Conservation (phyloP, 2,329 filamentous ascomycete genomes). For the Fusarium succisae region DNA sequence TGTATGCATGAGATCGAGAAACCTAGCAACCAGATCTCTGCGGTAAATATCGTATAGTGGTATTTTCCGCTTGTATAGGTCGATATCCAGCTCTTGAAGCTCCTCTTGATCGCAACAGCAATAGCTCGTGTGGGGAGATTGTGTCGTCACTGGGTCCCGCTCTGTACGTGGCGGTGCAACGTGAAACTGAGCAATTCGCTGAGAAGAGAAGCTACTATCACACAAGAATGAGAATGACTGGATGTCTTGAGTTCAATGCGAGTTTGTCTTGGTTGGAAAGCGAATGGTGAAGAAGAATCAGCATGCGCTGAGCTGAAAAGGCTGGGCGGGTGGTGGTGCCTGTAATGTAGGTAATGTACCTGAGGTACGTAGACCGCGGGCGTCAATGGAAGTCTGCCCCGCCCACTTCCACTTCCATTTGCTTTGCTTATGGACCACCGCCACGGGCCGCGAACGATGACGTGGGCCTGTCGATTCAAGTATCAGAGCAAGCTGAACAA, state of each 20-base stretch:
- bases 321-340: not conserved
- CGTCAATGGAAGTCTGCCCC: conserved; percentile 13
- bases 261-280: not conserved
- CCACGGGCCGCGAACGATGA: conserved; percentile 42
- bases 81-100: not conserved
- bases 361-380: not conserved
- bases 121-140: conserved; percentile 28
- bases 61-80: not conserved
- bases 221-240: not conserved
- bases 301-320: conserved; percentile 29
- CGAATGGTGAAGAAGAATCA: conserved; percentile 2
- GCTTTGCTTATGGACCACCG: conserved; percentile 7
- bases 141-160: conserved; percentile 43
- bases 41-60: not conserved
- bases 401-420: conserved; percentile 12
- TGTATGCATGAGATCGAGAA: conserved; percentile 12
- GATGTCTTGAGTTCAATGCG: not conserved
- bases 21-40: not conserved
- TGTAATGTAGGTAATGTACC: not conserved
- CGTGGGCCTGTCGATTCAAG: conserved; percentile 30
- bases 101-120: conserved; percentile 12
- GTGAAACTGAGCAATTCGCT: conserved; percentile 11
- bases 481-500: not conserved
- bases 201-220: not conserved
- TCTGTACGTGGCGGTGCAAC: conserved; percentile 33